Percentiles rank a stretch among this genome's conserved stretches.
These are phyloP conservation scores for Candida tunisiensis DNA, from an alignment of 1,139 yeast species.

Conservation along the genomic window DNA sequence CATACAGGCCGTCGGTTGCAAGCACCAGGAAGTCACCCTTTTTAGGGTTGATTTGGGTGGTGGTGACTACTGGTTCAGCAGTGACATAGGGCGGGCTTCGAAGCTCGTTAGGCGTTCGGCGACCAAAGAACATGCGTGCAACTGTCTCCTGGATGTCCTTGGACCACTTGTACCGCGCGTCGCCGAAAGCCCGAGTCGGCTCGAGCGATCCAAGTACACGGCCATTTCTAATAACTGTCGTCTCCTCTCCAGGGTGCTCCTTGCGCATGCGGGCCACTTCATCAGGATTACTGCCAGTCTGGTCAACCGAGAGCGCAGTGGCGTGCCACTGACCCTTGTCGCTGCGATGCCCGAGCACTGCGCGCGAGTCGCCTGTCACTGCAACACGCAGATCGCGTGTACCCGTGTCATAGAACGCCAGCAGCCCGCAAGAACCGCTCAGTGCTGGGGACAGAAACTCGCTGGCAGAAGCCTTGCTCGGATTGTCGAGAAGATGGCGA, in stretches of 20 bases:
- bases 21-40: constrained; percentile 76
- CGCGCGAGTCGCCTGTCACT: constrained; percentile 93
- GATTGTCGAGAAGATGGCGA: constrained; percentile 45
- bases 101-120: constrained; percentile 61
- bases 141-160: constrained; percentile 61
- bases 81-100: constrained; percentile 94
- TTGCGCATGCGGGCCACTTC: constrained; percentile 71
- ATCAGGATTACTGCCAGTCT: constrained; percentile 80
- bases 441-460: constrained; percentile 81
- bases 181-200: constrained; percentile 96
- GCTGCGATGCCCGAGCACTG: constrained; percentile 61
- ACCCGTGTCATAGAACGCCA: constrained; percentile 72
- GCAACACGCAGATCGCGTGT: constrained; percentile 69
- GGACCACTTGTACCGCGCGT: constrained; percentile 77
- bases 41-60: constrained; percentile 55
- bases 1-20: constrained; percentile 92
- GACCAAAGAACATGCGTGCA: constrained; percentile 68
- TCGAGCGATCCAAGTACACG: constrained; percentile 89
- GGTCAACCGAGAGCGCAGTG: constrained; percentile 73
- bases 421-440: constrained; percentile 86
- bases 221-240: constrained; percentile 61
- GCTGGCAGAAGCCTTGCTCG: constrained; percentile 43
- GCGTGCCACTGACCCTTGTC: constrained; percentile 69
- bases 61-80: constrained; percentile 85
- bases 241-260: constrained; percentile 87